Base-by-base conservation (phyloP, 257 asterid genomes). In the Echites panduratus region DNA sequence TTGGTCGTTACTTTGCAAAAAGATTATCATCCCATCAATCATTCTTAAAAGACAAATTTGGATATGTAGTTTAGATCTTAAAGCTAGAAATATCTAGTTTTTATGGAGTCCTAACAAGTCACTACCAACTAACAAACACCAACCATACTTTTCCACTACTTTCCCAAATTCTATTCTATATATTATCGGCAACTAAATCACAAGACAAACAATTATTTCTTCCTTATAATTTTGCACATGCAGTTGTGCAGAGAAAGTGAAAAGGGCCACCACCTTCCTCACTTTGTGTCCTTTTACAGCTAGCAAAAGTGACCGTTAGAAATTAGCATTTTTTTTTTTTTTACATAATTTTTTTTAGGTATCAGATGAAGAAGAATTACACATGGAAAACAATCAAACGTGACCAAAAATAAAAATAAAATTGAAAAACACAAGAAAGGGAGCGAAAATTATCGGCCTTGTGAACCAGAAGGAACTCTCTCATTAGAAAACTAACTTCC, bases 401-500 rank as follows among this genome's bases (percentile, higher is more conserved):
- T 16, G 71, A 52, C 58, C 8, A 67, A 40, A 29, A 29, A 44
- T 0, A 17, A 4, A 41, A 12, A 32, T 17, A 19, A 52, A 53
- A 6, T 5, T 52, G 9, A 32, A 32, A 14, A 32, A 68, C 17
- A 69, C 64, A 47, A 57, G 56, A 75, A 75, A 32, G 70, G 70
- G 74, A 45, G 66, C 78, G 66, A 62, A 66, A 79, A 50, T 38
- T 66, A n/a, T 49, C 17, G 38, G 59, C 77, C 82, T 81, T 84
- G 71, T 86, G 81, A 2, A 50, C 87, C 84, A 79, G 79, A 79
- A 58, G 9, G 7, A 41, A 5, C 9, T 4, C 45, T 41, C 57
- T 57, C 53, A 11, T 66, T 66, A 89, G 82, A 94, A 88, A 63
- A 94, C 85, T 82, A 94, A 76, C 84, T 90, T 91, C 92, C 96